A percentile compares a stretch with the other conserved stretches of the same genome.
Evolutionary conservation across 306 rosid genomes (phyloP).

Genomic region (Inga laurina): DNA sequence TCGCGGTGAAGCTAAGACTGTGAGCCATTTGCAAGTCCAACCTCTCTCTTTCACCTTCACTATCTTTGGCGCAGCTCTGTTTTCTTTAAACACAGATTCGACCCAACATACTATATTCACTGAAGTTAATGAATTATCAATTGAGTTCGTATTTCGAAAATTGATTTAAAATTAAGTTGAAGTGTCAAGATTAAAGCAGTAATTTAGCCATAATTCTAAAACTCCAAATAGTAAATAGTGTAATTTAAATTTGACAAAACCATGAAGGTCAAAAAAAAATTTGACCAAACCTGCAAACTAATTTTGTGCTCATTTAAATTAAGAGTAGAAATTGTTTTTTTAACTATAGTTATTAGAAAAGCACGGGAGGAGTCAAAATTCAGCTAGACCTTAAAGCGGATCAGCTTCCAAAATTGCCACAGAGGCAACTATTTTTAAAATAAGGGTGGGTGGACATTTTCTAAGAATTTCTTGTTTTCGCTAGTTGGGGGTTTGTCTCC

Average conservation of each 20-base stretch:
- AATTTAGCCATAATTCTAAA: background rate
- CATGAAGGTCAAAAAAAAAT: background rate
- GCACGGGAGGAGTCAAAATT: too few relatives aligned
- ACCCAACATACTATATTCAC: background rate
- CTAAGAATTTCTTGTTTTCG: background rate
- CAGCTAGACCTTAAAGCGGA: too few relatives aligned
- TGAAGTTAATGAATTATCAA: background rate
- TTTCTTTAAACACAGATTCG: background rate
- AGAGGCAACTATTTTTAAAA: too few relatives aligned
- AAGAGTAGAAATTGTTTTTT: too few relatives aligned
- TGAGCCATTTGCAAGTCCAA: too few relatives aligned
- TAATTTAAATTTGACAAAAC: background rate
- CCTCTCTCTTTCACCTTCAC: background rate
- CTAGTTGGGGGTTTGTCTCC: conserved; percentile 1
- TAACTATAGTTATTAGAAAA: too few relatives aligned
- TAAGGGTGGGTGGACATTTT: background rate
- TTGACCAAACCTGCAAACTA: background rate
- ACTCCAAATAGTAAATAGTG: background rate
- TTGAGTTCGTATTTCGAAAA: background rate
- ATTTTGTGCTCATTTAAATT: background rate
- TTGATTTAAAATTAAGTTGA: background rate
- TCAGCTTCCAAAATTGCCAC: background rate
- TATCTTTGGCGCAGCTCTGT: background rate
- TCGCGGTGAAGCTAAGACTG: too few relatives aligned
- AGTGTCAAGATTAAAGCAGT: background rate